Conservation (phyloP, 208 protist genomes). For the Porcisia hertigi region DNA sequence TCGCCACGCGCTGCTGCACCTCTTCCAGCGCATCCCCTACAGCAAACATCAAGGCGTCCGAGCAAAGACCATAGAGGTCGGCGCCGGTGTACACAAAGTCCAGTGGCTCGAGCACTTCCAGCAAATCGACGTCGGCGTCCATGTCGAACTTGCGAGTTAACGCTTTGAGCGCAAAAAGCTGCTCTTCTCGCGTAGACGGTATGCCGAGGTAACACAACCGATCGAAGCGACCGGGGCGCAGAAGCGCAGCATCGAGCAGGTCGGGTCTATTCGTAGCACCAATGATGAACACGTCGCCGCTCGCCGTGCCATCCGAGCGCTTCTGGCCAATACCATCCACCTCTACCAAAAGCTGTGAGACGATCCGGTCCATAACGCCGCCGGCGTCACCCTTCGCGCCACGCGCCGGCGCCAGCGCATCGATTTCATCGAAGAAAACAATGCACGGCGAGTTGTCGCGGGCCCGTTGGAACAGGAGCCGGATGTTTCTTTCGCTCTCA, state of each 20-base stretch:
- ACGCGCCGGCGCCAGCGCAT: conserved; percentile 87
- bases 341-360: conserved; percentile 92
- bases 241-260: conserved; percentile 89
- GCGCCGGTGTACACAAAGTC: conserved; percentile 93
- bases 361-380: conserved; percentile 94
- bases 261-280: conserved; percentile 93
- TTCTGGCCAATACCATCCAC: conserved; percentile 86
- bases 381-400: conserved; percentile 88
- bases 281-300: conserved; percentile 92
- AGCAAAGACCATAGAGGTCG: conserved; percentile 94
- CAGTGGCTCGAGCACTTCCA: conserved; percentile 62
- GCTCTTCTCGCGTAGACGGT: conserved; percentile 71
- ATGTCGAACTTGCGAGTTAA: conserved; percentile 88
- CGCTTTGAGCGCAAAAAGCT: conserved; percentile 75
- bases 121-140: conserved; percentile 58
- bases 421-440: conserved; percentile 95
- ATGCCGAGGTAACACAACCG: conserved; percentile 89
- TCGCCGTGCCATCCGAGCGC: conserved; percentile 65
- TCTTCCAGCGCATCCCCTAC: conserved; percentile 85
- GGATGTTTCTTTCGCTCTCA: conserved; percentile 92
- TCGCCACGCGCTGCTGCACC: conserved; percentile 16
- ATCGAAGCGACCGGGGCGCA: conserved; percentile 93
- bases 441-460: conserved; percentile 91
- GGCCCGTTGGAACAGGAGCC: conserved; percentile 87
- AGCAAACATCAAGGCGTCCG: conserved; percentile 94